Conservation (phyloP, 148 eudicot genomes). For the Linanthus parryae region DNA sequence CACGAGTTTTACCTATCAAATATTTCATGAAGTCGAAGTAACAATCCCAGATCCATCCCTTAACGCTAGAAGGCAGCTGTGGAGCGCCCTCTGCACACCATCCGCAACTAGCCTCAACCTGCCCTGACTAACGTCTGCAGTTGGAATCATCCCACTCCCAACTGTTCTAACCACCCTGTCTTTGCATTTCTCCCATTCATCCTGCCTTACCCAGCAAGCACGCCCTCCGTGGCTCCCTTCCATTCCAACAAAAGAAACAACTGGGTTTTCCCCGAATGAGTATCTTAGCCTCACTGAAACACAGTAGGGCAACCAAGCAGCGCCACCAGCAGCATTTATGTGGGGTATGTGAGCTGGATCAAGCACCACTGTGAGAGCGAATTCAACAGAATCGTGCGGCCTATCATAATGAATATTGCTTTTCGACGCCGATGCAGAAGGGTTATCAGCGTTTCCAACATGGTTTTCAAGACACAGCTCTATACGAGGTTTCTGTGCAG, state of each 20-base stretch:
- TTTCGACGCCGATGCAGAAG: conserved; percentile 64
- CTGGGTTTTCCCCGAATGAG: conserved; percentile 62
- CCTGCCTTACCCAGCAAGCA: conserved; percentile 71
- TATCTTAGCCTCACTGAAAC: conserved; percentile 84
- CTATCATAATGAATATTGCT: conserved; percentile 92
- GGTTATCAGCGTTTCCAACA: conserved; percentile 62
- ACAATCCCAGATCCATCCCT: conserved; percentile 48
- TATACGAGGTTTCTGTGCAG: conserved; percentile 85
- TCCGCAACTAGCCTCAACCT: conserved; percentile 85
- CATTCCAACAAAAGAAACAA: conserved; percentile 73
- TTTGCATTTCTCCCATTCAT: conserved; percentile 91
- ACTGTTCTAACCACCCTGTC: conserved; percentile 69
- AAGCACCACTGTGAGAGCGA: conserved; percentile 86
- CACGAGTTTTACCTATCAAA: conserved; percentile 20
- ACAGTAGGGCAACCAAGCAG: conserved; percentile 97
- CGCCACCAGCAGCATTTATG: conserved; percentile 90
- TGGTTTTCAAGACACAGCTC: conserved; percentile 98
- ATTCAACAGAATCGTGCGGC: conserved; percentile 69
- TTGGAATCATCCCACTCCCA: conserved; percentile 46
- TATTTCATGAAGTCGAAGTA: conserved; percentile 25
- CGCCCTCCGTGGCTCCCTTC: conserved; percentile 99
- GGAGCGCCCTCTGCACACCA: conserved; percentile 66
- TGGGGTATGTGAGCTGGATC: conserved; percentile 86
- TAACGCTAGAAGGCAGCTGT: conserved; percentile 63
- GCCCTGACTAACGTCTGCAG: conserved; percentile 69